phyloP scores from a whole-genome alignment of 192 early-diverging fungal species.

The Linnemannia hyalina region DNA sequence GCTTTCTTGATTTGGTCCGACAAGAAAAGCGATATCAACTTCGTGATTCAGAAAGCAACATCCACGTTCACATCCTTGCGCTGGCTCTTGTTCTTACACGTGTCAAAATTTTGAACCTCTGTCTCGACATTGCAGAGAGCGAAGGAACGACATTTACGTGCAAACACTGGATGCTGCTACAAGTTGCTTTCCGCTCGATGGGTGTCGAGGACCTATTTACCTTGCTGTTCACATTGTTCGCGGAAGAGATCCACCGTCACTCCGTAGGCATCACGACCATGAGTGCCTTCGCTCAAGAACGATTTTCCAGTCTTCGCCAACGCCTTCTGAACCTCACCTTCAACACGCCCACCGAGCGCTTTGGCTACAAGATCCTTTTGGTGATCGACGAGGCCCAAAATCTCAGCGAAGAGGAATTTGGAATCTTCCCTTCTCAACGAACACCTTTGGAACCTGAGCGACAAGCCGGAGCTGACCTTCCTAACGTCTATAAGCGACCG shows the following conservation, averaged over 20 bases:
- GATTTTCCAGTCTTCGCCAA: constrained; percentile 23
- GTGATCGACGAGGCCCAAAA: constrained; percentile 47
- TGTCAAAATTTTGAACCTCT: constrained; percentile 20
- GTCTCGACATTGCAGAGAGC: constrained; percentile 27
- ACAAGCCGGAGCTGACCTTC: constrained; percentile 9
- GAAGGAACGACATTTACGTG: constrained; percentile 29
- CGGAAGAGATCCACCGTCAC: not conserved
- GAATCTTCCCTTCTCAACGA: constrained; percentile 20
- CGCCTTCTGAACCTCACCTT: constrained; percentile 20
- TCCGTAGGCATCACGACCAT: constrained; percentile 1
- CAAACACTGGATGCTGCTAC: constrained; percentile 32
- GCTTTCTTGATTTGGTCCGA: constrained; percentile 10
- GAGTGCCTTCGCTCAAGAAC: not conserved
- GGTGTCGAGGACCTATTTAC: constrained; percentile 29
- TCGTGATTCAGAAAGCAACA: constrained; percentile 2
- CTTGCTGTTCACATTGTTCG: constrained; percentile 15
- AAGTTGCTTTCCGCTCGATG: constrained; percentile 13
- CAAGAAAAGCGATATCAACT: constrained; percentile 10
- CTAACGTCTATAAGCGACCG: constrained; percentile 11
- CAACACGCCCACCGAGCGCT: constrained; percentile 12
- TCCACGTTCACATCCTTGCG: constrained; percentile 30
- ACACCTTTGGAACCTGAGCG: not conserved
- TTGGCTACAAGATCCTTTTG: constrained; percentile 30
- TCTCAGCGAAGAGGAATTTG: constrained; percentile 27
- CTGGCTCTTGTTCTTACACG: constrained; percentile 30